A percentile compares a stretch with the other conserved stretches of the same genome.
Evolutionary conservation across 176 grass and related monocot species (phyloP).

Genomic region (Hsuehochloa calcarea): DNA sequence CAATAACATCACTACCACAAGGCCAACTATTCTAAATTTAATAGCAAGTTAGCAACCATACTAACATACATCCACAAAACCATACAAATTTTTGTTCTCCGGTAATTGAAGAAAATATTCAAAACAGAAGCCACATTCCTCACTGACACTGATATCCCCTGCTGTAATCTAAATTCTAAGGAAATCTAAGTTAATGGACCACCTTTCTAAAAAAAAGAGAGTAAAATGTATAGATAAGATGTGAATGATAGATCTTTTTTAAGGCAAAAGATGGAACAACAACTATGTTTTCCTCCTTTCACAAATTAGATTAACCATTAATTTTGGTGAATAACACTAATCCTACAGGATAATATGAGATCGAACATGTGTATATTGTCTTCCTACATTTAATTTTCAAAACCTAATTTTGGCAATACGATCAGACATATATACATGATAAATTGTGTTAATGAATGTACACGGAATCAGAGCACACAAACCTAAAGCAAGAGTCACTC

Average conservation of each 20-base stretch:
- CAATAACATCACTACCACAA: neutral
- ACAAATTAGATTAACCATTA: neutral
- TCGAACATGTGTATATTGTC: neutral
- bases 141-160: neutral
- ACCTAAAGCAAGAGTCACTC: slow-evolving; percentile 60
- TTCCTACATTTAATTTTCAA: neutral
- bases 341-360: neutral
- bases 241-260: neutral
- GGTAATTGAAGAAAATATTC: slow-evolving; percentile 15
- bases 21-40: neutral
- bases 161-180: neutral
- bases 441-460: neutral
- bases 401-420: neutral
- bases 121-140: neutral
- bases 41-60: slow-evolving; percentile 1
- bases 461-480: slow-evolving; percentile 11
- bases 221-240: neutral
- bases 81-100: neutral
- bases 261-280: neutral
- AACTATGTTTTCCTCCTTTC: neutral
- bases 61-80: neutral
- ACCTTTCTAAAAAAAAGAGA: neutral
- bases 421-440: neutral
- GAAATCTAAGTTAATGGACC: neutral
- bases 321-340: neutral